Evolutionary conservation across 2,329 filamentous ascomycete species (phyloP).

Genomic region (Calonectria hawksworthii): DNA sequence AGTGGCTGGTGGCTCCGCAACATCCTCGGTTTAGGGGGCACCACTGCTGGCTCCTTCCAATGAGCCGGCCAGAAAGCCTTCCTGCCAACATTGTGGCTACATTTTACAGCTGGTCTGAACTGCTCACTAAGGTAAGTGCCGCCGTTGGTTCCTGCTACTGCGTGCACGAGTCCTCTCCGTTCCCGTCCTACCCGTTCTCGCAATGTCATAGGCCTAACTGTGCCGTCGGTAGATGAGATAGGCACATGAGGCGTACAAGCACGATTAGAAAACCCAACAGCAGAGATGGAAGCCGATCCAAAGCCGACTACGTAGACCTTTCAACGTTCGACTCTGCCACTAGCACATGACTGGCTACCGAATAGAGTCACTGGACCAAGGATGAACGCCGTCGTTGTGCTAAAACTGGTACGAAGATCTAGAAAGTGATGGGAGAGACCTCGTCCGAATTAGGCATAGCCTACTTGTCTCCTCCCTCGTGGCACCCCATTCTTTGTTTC

Average conservation of each 20-base stretch:
- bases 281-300: neutral
- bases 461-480: constrained; percentile 24
- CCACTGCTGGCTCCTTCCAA: constrained; percentile 27
- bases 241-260: neutral
- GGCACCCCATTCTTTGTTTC: constrained; percentile 31
- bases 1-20: constrained; percentile 25
- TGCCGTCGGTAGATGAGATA: neutral
- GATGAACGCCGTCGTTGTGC: constrained; percentile 24
- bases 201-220: neutral
- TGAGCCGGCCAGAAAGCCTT: constrained; percentile 7
- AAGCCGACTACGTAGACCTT: constrained; percentile 8
- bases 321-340: constrained; percentile 25
- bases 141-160: constrained; percentile 25
- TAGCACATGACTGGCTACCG: constrained; percentile 1
- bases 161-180: neutral
- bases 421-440: neutral
- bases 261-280: neutral
- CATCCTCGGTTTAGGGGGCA: constrained; percentile 28
- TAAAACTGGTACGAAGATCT: constrained; percentile 21
- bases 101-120: constrained; percentile 3
- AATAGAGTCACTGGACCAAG: constrained; percentile 16
- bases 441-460: constrained; percentile 9
- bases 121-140: constrained; percentile 15
- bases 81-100: constrained; percentile 8
- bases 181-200: constrained; percentile 4